Base-by-base conservation (phyloP, 805 yeast genomes). In the Saturnispora galanensis region DNA sequence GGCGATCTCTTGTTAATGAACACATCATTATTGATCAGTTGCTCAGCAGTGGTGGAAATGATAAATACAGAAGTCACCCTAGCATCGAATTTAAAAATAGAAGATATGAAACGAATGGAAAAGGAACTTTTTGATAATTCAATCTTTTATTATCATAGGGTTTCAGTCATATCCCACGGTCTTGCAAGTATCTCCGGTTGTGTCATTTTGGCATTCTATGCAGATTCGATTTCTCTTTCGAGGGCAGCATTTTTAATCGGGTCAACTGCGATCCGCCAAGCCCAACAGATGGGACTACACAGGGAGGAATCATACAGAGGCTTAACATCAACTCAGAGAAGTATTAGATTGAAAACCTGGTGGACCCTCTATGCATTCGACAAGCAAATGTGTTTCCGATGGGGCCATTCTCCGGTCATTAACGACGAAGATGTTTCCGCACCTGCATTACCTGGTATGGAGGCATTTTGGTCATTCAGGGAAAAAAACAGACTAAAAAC, bases 251-350 rank as follows among this genome's bases (percentile, higher is more conserved):
- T 63, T 43, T 60, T 67, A 41, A 51, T 76, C 13, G 55, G 68
- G 4, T 56, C 75, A 1, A 65, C 71, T 1, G 75, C 77, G 5
- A 66, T 74, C 5, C 63, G 80, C 48, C 70, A 68, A 49, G 81
- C 81, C 0, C 73, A 70, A 39, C 79, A 75, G 34, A 52, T 77
- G 54, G 84, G 84, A 0, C 61, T 82, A 6, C 76, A 80, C 50
- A 60, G 77, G 42, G 58, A 58, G 4, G 81, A 76, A 38, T 52
- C 70, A 2, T 66, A 68, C 42, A 51, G 57, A 3, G 65, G 68
- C 1, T 47, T 74, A 13, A 33, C 64, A 0, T 50, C 54, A 0
- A 59, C 54, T 4, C 79, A 76, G 36, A 58, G 61, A 1, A 50
- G 56, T 2, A 54, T 57, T 3, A 65, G 76, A 17, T 56, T 71